A percentile compares a stretch with the other conserved stretches of the same genome.
Evolutionary conservation across 164 flowering plant genomes (phyloP).

Genomic region (Nelumbo lutea): DNA sequence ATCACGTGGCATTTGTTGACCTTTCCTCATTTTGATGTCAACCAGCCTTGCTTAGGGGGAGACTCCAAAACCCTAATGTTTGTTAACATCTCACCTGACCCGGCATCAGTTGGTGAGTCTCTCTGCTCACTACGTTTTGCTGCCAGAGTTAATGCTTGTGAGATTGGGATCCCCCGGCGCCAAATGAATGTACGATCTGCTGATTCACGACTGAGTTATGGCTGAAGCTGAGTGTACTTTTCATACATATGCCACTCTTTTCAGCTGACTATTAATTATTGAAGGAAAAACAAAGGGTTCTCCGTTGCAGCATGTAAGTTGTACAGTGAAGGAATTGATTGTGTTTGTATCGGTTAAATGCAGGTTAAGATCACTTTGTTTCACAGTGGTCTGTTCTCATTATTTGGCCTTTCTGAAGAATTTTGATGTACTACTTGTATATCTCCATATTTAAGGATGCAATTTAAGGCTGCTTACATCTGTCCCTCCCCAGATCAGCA

Average conservation of each 20-base stretch:
- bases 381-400: no score
- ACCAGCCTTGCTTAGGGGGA: slow-evolving; percentile 95
- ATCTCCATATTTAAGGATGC: no score
- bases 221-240: slow-evolving; percentile 23
- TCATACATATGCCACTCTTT: not conserved
- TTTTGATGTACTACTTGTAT: no score
- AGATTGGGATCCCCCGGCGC: slow-evolving; percentile 83
- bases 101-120: slow-evolving; percentile 74
- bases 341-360: slow-evolving; percentile 9
- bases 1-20: not conserved
- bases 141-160: slow-evolving; percentile 89
- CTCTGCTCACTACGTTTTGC: slow-evolving; percentile 93
- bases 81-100: slow-evolving; percentile 83
- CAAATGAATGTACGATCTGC: slow-evolving; percentile 49
- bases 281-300: slow-evolving; percentile 11
- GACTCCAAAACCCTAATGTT: slow-evolving; percentile 96
- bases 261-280: slow-evolving; percentile 9
- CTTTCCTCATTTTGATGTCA: not conserved
- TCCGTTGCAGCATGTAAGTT: slow-evolving; percentile 30
- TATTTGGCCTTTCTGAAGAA: no score
- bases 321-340: slow-evolving; percentile 27
- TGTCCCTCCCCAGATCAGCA: no score
- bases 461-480: no score
- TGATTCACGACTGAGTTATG: slow-evolving; percentile 75
- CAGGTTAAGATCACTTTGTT: no score